phyloP scores from a whole-genome alignment of 2,329 filamentous ascomycete genomes.

The Gyromitra esculenta region DNA sequence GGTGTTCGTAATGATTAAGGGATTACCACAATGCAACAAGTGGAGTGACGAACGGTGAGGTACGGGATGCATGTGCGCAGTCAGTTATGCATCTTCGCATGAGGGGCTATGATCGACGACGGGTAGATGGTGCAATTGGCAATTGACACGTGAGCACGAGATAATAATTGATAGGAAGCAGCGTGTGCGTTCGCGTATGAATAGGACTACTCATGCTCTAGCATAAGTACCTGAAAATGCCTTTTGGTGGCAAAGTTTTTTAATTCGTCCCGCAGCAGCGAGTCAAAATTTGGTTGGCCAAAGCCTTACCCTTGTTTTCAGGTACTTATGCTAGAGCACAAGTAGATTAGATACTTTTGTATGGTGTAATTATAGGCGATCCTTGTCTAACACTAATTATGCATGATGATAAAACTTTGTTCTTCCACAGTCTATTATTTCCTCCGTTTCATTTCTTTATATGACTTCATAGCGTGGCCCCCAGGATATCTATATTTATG shows the following conservation, averaged over 20 bases:
- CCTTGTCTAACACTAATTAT: slow-evolving; percentile 33
- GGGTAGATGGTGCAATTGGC: slow-evolving; percentile 5
- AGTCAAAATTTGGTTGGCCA: no score
- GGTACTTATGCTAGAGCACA: no score
- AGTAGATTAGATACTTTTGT: slow-evolving; percentile 12
- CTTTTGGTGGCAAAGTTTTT: no score
- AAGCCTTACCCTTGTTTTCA: no score
- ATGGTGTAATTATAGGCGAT: slow-evolving; percentile 17
- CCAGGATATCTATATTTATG: not conserved
- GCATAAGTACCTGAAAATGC: no score
- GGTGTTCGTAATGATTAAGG: slow-evolving; percentile 16
- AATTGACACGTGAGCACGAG: slow-evolving; percentile 15
- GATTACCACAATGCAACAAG: slow-evolving; percentile 15
- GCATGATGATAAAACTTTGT: slow-evolving; percentile 23
- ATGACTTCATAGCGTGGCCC: not conserved
- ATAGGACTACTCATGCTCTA: no score
- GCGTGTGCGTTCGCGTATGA: slow-evolving; percentile 13
- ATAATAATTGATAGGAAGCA: slow-evolving; percentile 3
- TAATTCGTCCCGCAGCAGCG: no score
- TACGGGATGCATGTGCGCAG: slow-evolving; percentile 31
- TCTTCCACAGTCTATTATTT: slow-evolving; percentile 1
- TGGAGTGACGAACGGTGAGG: slow-evolving; percentile 12
- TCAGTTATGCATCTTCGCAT: slow-evolving; percentile 43
- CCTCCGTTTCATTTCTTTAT: not conserved
- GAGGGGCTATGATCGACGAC: slow-evolving; percentile 19